Base-by-base conservation (phyloP, 257 asterid genomes). In the Gentiana dahurica region DNA sequence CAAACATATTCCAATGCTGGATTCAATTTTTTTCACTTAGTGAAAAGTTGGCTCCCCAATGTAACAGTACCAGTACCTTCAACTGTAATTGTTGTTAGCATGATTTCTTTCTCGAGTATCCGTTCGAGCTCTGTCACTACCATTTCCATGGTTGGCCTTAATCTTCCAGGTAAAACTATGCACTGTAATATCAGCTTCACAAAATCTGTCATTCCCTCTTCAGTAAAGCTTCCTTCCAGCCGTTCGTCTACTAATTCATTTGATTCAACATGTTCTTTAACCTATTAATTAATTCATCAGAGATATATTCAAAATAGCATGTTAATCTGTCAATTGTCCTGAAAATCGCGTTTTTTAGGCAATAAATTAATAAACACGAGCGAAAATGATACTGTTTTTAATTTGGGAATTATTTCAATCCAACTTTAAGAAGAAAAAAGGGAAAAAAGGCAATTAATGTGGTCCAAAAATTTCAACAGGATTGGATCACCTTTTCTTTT, bases 21-120 rank as follows among this genome's bases (percentile, higher is more conserved):
- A 24, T 24, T 24, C 24, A 24, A 15, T 24, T 24, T 24, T 24
- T 24, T 24, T 41, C 5, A 77, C 41, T 55, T 68, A 45, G 81
- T 76, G 55, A 87, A 87, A 4, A 87, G 74, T 50, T 81, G 76
- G 68, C 96, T 87, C 57, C 96, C 96, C 5, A 79, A 79, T 4
- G 68, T 78, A 12, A 87, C 81, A 8, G 68, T 75, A 37, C 85
- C 55, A 39, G 74, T 75, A 9, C 89, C 77, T 73, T 84, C 96
- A 3, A 94, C 89, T 63, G 62, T 65, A 41, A 78, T 62, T 4
- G 77, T 87, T 24, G 94, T 87, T 12, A 71, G 75, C 65, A 71
- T 84, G 24, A 76, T 69, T 74, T 87, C 96, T 46, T 72, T 73
- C 47, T 87, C 87, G 55, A 72, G 83, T 37, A 80, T 71, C 43